Conservation (phyloP, 257 asterid species). For the Lantana camara region DNA sequence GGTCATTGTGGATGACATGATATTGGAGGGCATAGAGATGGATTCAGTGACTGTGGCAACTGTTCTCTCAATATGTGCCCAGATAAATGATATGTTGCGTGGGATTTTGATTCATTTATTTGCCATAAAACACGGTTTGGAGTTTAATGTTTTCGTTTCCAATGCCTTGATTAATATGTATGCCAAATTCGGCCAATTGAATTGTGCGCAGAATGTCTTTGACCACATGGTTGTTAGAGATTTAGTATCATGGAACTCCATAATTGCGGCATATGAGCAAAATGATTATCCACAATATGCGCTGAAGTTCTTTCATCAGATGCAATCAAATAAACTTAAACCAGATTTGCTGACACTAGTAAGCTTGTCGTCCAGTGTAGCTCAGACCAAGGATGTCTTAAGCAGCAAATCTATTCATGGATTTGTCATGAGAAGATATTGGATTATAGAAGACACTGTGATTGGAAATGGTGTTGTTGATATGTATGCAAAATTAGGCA, state of each 20-base stretch:
- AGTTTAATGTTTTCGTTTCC: slow-evolving; percentile 59
- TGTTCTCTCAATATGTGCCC: slow-evolving; percentile 73
- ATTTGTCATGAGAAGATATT: slow-evolving; percentile 53
- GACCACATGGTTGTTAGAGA: slow-evolving; percentile 57
- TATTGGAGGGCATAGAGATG: slow-evolving; percentile 59
- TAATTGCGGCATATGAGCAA: slow-evolving; percentile 83
- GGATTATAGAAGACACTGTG: slow-evolving; percentile 49
- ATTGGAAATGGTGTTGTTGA: slow-evolving; percentile 78
- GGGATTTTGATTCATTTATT: slow-evolving; percentile 66
- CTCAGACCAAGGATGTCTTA: slow-evolving; percentile 54
- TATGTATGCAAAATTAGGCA: slow-evolving; percentile 87
- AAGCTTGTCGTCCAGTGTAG: slow-evolving; percentile 69
- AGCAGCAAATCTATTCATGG: slow-evolving; percentile 69
- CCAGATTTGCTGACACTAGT: slow-evolving; percentile 76
- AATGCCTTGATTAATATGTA: slow-evolving; percentile 88
- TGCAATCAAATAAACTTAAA: slow-evolving; percentile 46
- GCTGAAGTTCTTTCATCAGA: slow-evolving; percentile 46
- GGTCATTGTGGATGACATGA: slow-evolving; percentile 58
- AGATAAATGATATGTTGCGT: slow-evolving; percentile 45
- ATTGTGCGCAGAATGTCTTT: slow-evolving; percentile 53
- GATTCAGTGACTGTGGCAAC: slow-evolving; percentile 70
- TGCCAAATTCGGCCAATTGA: slow-evolving; percentile 65
- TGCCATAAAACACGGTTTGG: slow-evolving; percentile 67
- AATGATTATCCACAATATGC: slow-evolving; percentile 55
- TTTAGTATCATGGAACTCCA: slow-evolving; percentile 78